Evolutionary conservation across 2,329 filamentous ascomycete species (phyloP), one percentile per base, ranked within the genome.

Genomic region (Aspergillus fischeri): DNA sequence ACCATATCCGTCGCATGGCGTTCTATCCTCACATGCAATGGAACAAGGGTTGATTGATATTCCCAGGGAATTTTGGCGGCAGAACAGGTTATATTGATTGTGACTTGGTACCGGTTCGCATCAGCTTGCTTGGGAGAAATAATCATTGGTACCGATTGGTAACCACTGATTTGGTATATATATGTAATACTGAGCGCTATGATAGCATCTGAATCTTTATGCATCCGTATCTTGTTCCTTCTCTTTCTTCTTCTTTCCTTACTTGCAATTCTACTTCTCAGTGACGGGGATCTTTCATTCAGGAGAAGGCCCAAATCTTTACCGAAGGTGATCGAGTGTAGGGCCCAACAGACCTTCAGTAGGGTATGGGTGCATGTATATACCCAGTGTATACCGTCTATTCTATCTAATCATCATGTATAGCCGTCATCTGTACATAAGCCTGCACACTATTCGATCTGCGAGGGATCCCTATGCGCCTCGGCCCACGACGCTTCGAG

Each of bases 61-160:
- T 17, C 28, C 41, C 21, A 52, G 49, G 17, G 55, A 54, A 6
- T 68, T 68, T 63, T 68, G 65, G 65, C 58, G 61, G 38, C 60
- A 53, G 38, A 63, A 61, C 44, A 64, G 55, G 55, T 52, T 72
- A 9, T 71, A 72, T 58, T 73, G 49, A 56, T 42, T 24, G 10
- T 21, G 38, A 11, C 24, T 55, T 44, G 41, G 45, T 25, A 51
- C 51, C 10, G 4, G 38, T 24, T 53, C 27, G 2, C 24, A 17
- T 14, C 44, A 25, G 5, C 24, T 47, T 14, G 44, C 44, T 47
- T 14, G 21, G 3, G 11, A 24, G 20, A 24, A 7, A 25, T 14
- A 6, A 25, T 6, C 14, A 1, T 21, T 25, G 11, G 24, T 14
- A 47, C 9, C 27, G 4, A 24, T 47, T 25, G 24, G 21, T 10